phyloP scores from a whole-genome alignment of 2,329 filamentous ascomycete species.

The Bretziella fagacearum region DNA sequence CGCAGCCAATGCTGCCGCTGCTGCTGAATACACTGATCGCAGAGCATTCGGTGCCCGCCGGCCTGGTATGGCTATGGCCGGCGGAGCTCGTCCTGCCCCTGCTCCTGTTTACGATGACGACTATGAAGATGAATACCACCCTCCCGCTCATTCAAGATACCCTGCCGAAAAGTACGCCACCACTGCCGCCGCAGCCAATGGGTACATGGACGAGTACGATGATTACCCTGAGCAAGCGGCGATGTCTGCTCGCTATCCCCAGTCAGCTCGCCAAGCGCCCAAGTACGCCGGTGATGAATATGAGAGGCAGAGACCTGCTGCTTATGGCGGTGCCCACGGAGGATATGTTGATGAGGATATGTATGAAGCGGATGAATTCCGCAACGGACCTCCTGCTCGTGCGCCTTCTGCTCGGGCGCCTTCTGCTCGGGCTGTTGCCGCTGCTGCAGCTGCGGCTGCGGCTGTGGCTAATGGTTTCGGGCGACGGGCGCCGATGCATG shows the following conservation, averaged over 20 bases:
- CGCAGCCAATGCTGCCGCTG: conserved; percentile 1
- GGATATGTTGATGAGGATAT: conserved; percentile 3
- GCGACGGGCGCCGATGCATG: not conserved
- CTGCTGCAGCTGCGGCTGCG: not conserved
- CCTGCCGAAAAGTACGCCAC: not conserved
- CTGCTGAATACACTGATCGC: conserved; percentile 10
- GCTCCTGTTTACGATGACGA: conserved; percentile 1
- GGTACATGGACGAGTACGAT: conserved; percentile 5
- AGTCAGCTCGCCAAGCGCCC: conserved; percentile 6
- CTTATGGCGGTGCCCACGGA: not conserved
- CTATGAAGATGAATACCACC: conserved; percentile 7
- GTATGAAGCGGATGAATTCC: conserved; percentile 6
- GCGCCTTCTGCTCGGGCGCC: conserved; percentile 5
- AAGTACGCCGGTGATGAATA: conserved; percentile 10
- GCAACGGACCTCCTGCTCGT: conserved; percentile 7
- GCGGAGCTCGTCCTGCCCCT: conserved; percentile 1
- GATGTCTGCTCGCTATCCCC: conserved; percentile 9
- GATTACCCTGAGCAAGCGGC: not conserved
- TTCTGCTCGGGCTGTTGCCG: not conserved
- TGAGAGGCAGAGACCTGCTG: not conserved
- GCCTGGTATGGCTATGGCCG: not conserved
- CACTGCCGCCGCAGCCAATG: not conserved
- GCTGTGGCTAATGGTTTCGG: not conserved
- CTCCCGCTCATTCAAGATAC: not conserved
- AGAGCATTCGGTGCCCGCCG: conserved; percentile 5